Evolutionary conservation across 2,329 filamentous ascomycete genomes (phyloP).

Genomic region (Cercospora brassicicola): DNA sequence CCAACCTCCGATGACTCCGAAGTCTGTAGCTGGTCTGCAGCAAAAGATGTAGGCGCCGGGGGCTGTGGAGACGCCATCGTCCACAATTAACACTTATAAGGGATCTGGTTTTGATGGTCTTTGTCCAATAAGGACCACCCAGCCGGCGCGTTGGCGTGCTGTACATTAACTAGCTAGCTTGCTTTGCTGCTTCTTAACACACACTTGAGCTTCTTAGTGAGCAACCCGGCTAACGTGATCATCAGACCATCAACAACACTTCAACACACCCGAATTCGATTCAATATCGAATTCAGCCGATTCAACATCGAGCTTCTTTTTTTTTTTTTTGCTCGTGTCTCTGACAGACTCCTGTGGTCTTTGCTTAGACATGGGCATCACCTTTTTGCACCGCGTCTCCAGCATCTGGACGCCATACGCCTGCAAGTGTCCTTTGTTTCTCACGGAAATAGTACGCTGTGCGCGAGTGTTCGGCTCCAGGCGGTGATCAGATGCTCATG

Average conservation of each 20-base stretch:
- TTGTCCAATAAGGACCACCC: not conserved
- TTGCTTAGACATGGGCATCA: not conserved
- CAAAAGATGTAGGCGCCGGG: constrained; percentile 11
- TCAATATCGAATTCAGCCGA: not conserved
- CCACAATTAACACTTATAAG: not conserved
- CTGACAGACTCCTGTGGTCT: not conserved
- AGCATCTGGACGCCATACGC: not conserved
- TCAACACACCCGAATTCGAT: not conserved
- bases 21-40: constrained; percentile 1
- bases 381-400: not conserved
- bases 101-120: not conserved
- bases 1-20: constrained; percentile 6
- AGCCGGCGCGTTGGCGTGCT: not conserved
- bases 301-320: not conserved
- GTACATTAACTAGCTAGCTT: not conserved
- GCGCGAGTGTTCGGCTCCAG: not conserved
- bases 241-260: not conserved
- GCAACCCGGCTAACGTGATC: not conserved
- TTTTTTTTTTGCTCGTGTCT: not conserved
- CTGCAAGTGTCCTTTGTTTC: not conserved
- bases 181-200: not conserved
- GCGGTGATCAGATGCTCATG: not conserved
- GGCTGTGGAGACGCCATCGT: not conserved
- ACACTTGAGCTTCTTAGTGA: not conserved
- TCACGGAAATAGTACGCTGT: not conserved